These are phyloP conservation scores for Incumbomyces lentus DNA, from an alignment of 2,329 filamentous ascomycete species.

Conservation along the genomic window DNA sequence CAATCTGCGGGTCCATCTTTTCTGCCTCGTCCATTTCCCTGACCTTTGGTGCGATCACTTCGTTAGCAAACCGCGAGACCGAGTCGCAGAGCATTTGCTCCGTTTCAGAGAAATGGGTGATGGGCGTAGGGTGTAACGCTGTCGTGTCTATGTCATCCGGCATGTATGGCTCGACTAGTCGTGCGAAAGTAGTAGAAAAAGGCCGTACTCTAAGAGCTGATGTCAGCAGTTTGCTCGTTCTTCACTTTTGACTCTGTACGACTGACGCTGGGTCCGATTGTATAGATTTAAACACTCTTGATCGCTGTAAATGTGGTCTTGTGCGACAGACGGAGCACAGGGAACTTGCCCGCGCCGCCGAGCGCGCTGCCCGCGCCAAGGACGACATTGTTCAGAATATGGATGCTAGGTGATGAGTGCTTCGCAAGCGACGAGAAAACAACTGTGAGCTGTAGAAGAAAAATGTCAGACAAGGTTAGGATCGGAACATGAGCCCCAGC, in stretches of 20 bases:
- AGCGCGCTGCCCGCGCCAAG: slow-evolving; percentile 37
- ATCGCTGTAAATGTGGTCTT: not conserved
- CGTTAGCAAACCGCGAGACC: slow-evolving; percentile 81
- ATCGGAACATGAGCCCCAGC: too few species aligned
- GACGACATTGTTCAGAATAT: slow-evolving; percentile 34
- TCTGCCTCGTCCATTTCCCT: slow-evolving; percentile 98
- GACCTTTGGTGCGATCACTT: slow-evolving; percentile 79
- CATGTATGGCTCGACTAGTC: slow-evolving; percentile 23
- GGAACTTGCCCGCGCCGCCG: slow-evolving; percentile 19
- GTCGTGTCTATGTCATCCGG: slow-evolving; percentile 49
- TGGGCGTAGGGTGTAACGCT: slow-evolving; percentile 77
- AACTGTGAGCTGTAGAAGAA: too few species aligned
- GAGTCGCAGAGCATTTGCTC: slow-evolving; percentile 82
- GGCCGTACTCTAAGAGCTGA: too few species aligned
- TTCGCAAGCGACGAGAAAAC: too few species aligned
- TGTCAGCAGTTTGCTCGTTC: not conserved
- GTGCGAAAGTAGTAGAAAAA: not conserved
- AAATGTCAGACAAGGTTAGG: too few species aligned
- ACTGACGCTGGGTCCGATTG: not conserved
- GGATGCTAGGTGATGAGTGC: not conserved
- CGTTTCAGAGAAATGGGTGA: slow-evolving; percentile 82
- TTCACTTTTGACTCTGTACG: not conserved
- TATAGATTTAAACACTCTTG: not conserved
- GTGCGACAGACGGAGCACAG: slow-evolving; percentile 4
- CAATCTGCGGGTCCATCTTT: slow-evolving; percentile 74